These are phyloP conservation scores for Rhodotorula sp. DNA, from an alignment of 1,284 basidiomycete genomes.

Conservation along the genomic window DNA sequence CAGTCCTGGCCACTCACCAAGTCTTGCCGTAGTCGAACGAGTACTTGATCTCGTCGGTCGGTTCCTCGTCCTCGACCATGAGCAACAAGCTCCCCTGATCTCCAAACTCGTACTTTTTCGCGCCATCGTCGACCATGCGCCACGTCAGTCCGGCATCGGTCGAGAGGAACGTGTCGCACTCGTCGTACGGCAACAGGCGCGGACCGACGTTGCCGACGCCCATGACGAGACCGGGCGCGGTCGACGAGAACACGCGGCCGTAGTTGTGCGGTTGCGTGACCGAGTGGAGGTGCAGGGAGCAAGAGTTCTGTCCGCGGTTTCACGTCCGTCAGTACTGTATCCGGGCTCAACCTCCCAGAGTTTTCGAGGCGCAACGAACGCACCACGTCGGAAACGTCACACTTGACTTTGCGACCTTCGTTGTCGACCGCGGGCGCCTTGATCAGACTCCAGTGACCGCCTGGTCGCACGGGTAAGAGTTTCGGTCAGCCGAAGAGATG, in stretches of 20 bases:
- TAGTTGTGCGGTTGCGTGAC: conserved; percentile 88
- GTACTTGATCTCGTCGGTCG: conserved; percentile 71
- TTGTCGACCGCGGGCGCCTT: conserved; percentile 63
- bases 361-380: conserved; percentile 11
- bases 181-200: conserved; percentile 70
- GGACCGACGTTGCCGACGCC: conserved; percentile 85
- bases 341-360: background rate
- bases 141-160: conserved; percentile 85
- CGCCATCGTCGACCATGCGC: conserved; percentile 71
- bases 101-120: conserved; percentile 94
- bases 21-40: conserved; percentile 78
- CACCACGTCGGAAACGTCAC: conserved; percentile 59
- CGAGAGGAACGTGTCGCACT: conserved; percentile 90
- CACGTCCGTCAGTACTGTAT: background rate
- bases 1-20: conserved; percentile 52
- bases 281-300: conserved; percentile 86
- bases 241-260: conserved; percentile 88
- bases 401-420: conserved; percentile 63
- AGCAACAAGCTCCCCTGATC: conserved; percentile 82
- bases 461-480: conserved; percentile 46
- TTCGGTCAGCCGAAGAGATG: no score
- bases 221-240: conserved; percentile 91
- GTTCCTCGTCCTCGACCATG: conserved; percentile 79
- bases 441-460: conserved; percentile 73
- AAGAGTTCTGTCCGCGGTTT: conserved; percentile 52